Evolutionary conservation across 306 rosid species (phyloP).

Genomic region (Prunus fruticosa): DNA sequence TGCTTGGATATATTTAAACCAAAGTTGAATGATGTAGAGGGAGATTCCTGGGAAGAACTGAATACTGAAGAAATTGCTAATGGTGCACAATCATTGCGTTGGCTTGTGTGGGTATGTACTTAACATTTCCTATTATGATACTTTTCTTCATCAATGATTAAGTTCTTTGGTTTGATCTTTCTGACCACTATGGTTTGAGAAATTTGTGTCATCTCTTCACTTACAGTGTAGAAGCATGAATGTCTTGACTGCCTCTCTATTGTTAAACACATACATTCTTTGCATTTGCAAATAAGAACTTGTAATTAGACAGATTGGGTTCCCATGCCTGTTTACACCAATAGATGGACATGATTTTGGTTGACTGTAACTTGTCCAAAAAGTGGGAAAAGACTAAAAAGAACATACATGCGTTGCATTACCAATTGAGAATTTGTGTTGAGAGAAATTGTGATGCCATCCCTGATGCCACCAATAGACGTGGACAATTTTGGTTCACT

Average conservation of each 20-base stretch:
- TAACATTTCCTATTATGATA: not conserved
- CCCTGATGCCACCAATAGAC: not conserved
- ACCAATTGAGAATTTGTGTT: not conserved
- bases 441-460: not conserved
- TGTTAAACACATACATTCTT: not conserved
- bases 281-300: not conserved
- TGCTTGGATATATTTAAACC: slow-evolving; percentile 84
- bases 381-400: not conserved
- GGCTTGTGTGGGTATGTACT: slow-evolving; percentile 86
- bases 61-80: slow-evolving; percentile 55
- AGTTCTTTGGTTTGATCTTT: not conserved
- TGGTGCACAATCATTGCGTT: slow-evolving; percentile 71
- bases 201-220: not conserved
- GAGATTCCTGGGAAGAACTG: slow-evolving; percentile 95
- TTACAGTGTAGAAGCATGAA: not conserved
- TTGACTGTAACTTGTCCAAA: too few species aligned
- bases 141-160: not conserved
- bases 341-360: too few species aligned
- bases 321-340: too few species aligned
- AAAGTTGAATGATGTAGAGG: slow-evolving; percentile 60
- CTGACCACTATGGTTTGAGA: not conserved
- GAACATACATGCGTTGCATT: not conserved
- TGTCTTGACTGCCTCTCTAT: not conserved
- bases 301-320: not conserved
- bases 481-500: not conserved